Base-by-base conservation (phyloP, 768 basidiomycete genomes). In the Lactarius sp. region DNA sequence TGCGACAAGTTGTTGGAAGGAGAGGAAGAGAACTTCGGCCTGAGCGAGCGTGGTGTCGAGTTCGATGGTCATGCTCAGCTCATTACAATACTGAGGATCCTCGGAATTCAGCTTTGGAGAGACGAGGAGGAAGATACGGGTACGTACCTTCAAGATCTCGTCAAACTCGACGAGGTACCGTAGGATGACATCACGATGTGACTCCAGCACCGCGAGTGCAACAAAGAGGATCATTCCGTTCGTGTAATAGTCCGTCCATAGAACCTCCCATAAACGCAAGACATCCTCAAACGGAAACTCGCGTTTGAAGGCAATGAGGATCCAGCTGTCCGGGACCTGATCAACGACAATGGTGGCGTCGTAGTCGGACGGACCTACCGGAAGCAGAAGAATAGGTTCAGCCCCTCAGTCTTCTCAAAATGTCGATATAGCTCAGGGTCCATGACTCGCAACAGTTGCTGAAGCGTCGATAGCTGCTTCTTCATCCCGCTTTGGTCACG, bases 401-500 rank as follows among this genome's bases (percentile, higher is more conserved):
- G 79, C 1, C 84, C 88, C 65, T 95, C 95, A 1, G 86, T 82
- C 71, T 90, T 85, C 83, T 98, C 85, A 59, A 98, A 75, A 75
- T 98, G 95, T 49, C 88, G 85, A 73, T 95, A 97, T 22, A 99
- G 75, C 71, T 98, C 92, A 1, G 95, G 94, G 71, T 99, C 97
- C 92, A 98, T 96, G 37, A 95, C 82, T 41, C 84, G 82, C 46
- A 98, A 90, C 14, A 99, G 76, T 69, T 96, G 87, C 70, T 98
- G 97, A 20, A 99, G 77, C 8, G 90, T 91, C 33, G 85, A 82
- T 31, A 99, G 75, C 71, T 98, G 94, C 64, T 88, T 87, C 81
- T 93, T 95, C 97, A 99, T 99, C 4, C 97, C 97, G 64, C 90
- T 92, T 72, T 99, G 97, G 71, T 99, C 97, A 6, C 94, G 85